phyloP scores from a whole-genome alignment of 176 grass and related monocot genomes.

The Carex pumila region DNA sequence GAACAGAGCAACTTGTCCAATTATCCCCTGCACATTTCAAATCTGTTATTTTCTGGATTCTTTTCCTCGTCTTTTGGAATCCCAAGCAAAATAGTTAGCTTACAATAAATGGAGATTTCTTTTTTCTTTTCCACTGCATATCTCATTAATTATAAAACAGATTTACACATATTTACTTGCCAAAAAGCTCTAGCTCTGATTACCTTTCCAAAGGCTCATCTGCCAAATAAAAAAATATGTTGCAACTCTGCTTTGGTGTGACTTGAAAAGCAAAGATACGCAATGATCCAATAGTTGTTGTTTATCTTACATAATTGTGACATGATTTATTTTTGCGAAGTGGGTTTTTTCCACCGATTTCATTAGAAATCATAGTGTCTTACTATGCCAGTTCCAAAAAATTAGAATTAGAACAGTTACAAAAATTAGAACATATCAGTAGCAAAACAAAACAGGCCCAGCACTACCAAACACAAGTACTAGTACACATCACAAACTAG shows the following conservation, averaged over 20 bases:
- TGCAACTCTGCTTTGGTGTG: background rate
- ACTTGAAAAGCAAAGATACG: background rate
- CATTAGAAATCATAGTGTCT: no score
- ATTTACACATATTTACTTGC: background rate
- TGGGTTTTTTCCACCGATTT: no score
- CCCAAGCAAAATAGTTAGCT: background rate
- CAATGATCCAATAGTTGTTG: background rate
- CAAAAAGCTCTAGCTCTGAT: background rate
- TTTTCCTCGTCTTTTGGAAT: background rate
- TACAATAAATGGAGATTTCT: background rate
- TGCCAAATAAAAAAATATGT: background rate
- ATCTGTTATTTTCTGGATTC: background rate
- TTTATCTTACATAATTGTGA: background rate
- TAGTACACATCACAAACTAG: no score
- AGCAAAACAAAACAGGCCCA: no score
- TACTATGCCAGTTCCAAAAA: no score
- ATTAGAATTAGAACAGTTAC: no score
- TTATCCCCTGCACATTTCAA: background rate
- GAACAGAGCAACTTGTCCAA: background rate
- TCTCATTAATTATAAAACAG: background rate
- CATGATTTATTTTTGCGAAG: no score
- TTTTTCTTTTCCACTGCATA: background rate
- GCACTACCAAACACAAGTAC: no score
- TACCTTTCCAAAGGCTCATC: background rate
- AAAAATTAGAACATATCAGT: no score